Base-by-base conservation (phyloP, 495 filamentous ascomycete species). In the Trichoderma orchidacearum region DNA sequence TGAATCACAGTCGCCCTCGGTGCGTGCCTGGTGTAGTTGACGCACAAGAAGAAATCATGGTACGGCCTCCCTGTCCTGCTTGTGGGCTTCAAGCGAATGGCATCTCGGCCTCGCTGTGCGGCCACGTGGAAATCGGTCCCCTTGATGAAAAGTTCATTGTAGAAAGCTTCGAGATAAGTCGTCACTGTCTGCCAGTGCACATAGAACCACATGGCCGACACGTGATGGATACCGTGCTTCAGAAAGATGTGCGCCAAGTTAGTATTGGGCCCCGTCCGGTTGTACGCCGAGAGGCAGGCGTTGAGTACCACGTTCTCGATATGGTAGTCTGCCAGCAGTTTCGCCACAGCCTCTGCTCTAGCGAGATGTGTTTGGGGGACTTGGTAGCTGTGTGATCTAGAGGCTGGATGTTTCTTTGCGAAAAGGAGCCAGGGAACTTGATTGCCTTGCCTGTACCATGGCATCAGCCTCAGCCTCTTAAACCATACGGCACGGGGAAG, bases 281-380 rank as follows among this genome's bases (percentile, higher is more conserved):
- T 55, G 53, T 55, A 55, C n/a, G 53, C 53, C 18, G 53, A 55
- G 15, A 55, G 30, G 31, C 53, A 55, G 13, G 53, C 53, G 15
- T 55, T 55, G 15, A 55, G 53, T 2, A 55, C 53, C 15, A 55
- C 53, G 21, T 55, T 55, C 11, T 55, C 53, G n/a, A 55, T 18
- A n/a, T 25, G 29, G 18, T 23, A 27, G 15, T 36, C 6, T 5
- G 53, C 53, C 30, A 55, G 30, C n/a, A 36, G 3, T 6, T 27
- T 27, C 30, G 53, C 53, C 6, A 55, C 53, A 25, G 27, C 29
- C 0, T 15, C 2, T 8, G 53, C 53, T 6, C 18, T 35, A 17
- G 29, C 53, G 17, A 55, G 53, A 7, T 55, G 30, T 7, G 30
- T 36, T 21, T 25, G 23, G 5, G 53, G 29, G 8, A 11, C 30